These are phyloP conservation scores for Schizophyllum amplum DNA, from an alignment of 1,284 basidiomycete genomes.

Conservation along the genomic window DNA sequence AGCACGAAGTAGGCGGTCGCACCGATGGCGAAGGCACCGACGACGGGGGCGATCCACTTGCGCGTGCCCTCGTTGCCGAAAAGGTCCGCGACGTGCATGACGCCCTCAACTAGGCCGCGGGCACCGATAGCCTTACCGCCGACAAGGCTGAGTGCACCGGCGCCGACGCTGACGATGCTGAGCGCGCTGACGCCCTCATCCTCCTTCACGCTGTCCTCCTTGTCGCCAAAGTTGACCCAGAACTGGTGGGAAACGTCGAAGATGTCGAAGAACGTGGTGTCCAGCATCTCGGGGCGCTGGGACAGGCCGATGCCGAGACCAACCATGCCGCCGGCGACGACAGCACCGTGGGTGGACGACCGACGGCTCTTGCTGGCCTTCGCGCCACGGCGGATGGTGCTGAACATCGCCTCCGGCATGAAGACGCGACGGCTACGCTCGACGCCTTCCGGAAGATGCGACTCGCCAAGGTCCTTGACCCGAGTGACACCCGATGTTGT, in stretches of 20 bases:
- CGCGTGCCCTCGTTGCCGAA: slow-evolving; percentile 77
- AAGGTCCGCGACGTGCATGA: slow-evolving; percentile 69
- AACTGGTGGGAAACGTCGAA: slow-evolving; percentile 86
- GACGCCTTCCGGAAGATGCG: slow-evolving; percentile 76
- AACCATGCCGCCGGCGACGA: slow-evolving; percentile 66
- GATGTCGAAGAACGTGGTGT: slow-evolving; percentile 74
- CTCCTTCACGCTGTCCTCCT: slow-evolving; percentile 28
- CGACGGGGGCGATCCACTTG: slow-evolving; percentile 82
- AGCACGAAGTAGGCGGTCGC: slow-evolving; percentile 78
- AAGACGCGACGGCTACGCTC: slow-evolving; percentile 80
- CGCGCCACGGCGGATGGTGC: slow-evolving; percentile 39
- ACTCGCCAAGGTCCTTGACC: slow-evolving; percentile 68
- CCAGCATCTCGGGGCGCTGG: slow-evolving; percentile 60
- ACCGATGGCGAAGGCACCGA: slow-evolving; percentile 74
- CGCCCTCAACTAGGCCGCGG: slow-evolving; percentile 70
- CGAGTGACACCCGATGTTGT: slow-evolving; percentile 67
- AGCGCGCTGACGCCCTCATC: slow-evolving; percentile 58
- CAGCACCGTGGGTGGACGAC: slow-evolving; percentile 29
- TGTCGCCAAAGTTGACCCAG: slow-evolving; percentile 53
- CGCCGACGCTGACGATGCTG: slow-evolving; percentile 40
- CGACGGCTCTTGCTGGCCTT: slow-evolving; percentile 36
- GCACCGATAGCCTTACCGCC: slow-evolving; percentile 75
- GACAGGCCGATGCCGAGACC: slow-evolving; percentile 73
- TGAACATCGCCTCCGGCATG: slow-evolving; percentile 96
- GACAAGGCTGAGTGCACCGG: slow-evolving; percentile 53